Evolutionary conservation across 164 flowering plant genomes (phyloP).

Genomic region (Santalum album): DNA sequence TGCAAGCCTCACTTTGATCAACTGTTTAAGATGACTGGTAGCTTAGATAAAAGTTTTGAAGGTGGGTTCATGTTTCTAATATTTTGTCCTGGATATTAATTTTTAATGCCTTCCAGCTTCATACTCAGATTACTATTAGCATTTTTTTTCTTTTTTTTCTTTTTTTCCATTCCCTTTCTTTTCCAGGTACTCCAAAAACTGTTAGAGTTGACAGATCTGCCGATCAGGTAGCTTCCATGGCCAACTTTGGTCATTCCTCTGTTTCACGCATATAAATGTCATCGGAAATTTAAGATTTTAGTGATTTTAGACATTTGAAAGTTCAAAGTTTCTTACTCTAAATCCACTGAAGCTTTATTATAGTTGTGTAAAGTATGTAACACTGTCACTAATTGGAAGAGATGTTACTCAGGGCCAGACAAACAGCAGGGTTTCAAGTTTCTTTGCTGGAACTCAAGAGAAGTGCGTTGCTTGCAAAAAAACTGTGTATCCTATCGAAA

Average conservation of each 20-base stretch:
- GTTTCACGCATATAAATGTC: too few species aligned
- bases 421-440: conserved; percentile 59
- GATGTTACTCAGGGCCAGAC: conserved; percentile 28
- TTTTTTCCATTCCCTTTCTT: not conserved
- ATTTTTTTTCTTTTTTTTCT: not conserved
- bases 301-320: too few species aligned
- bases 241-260: not conserved
- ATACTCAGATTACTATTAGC: too few species aligned
- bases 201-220: conserved; percentile 43
- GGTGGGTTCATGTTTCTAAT: conserved; percentile 25
- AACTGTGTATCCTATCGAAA: conserved; percentile 89
- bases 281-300: too few species aligned
- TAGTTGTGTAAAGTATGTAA: not conserved
- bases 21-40: conserved; percentile 85
- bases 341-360: not conserved
- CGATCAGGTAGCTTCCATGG: conserved; percentile 39
- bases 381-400: not conserved
- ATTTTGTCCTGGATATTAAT: not conserved
- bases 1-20: conserved; percentile 98
- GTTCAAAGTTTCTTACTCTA: not conserved
- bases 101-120: too few species aligned
- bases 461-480: conserved; percentile 90
- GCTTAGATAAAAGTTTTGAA: conserved; percentile 91
- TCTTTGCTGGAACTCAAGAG: conserved; percentile 91
- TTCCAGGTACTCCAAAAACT: conserved; percentile 53